Base-by-base conservation (phyloP, 768 basidiomycete species). In the Boletus sp. region DNA sequence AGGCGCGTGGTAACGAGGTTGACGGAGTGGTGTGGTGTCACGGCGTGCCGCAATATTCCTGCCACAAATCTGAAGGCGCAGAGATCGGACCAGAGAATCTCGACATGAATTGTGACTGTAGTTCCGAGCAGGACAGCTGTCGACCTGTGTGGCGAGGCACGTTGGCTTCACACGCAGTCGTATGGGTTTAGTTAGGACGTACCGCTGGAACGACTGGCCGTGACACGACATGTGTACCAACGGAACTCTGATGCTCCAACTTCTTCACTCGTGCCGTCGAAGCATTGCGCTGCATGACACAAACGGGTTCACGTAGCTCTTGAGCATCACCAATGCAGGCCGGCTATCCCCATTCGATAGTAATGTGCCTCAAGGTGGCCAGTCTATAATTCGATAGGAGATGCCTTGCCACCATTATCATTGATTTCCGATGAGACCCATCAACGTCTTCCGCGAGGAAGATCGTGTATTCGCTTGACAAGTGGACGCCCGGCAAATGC, bases 81-180 rank as follows among this genome's bases (percentile, higher is more conserved):
- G 25, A 29, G 64, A 60, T 63, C 44, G 49, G 29, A 47, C 55
- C 11, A 41, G 47, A 23, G 23, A n/a, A 35, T 50, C 11, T 50
- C 41, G 15, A 50, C 37, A 13, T 50, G 58, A 44, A 30, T 44
- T 35, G 19, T 38, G 38, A n/a, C n/a, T 39, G 15, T 46, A 29
- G 5, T 34, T 45, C 47, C 57, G 54, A 43, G 19, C 30, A 48
- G 30, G 45, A 45, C 50, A 50, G 56, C 23, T 27, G 30, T 39
- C 34, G 47, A 35, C 33, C 33, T 55, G 57, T 55, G 57, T 66
- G 66, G 66, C 61, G 57, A 48, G 52, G 45, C 51, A 67, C 57
- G 59, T 51, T 57, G 57, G 33, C 29, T 41, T 40, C 21, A 29
- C 38, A 51, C 49, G 45, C 42, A 43, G 29, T 29, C 10, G 25